Evolutionary conservation across 2,329 filamentous ascomycete species (phyloP).

Genomic region (Fusarium papillatum): DNA sequence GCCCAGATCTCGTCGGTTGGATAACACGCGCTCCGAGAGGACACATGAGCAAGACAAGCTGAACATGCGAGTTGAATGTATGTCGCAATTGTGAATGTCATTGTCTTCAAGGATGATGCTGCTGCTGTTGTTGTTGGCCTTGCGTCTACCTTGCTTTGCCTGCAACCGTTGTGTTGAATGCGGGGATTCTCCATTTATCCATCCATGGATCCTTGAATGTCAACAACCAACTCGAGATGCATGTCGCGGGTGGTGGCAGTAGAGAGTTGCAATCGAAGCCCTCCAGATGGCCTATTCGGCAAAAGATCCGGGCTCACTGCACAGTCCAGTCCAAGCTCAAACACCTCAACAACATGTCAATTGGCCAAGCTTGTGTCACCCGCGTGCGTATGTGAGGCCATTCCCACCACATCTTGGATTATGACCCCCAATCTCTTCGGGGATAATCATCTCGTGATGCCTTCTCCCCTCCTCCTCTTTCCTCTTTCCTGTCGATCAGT

Average conservation of each 20-base stretch:
- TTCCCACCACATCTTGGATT: slow-evolving; percentile 16
- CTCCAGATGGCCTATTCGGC: slow-evolving; percentile 6
- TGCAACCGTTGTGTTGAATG: slow-evolving; percentile 2
- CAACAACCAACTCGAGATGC: neutral
- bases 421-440: slow-evolving; percentile 4
- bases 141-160: neutral
- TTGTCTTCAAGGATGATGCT: slow-evolving; percentile 23
- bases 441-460: slow-evolving; percentile 11
- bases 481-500: slow-evolving; percentile 22
- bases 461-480: slow-evolving; percentile 7
- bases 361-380: neutral
- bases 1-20: slow-evolving; percentile 3
- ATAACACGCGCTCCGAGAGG: slow-evolving; percentile 2
- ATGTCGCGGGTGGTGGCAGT: slow-evolving; percentile 20
- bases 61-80: neutral
- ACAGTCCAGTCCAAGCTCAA: neutral
- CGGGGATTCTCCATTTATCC: slow-evolving; percentile 2
- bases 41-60: neutral
- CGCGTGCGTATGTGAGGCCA: slow-evolving; percentile 23
- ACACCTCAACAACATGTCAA: neutral
- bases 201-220: neutral
- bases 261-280: neutral
- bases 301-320: slow-evolving; percentile 4
- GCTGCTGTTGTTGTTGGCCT: slow-evolving; percentile 10
- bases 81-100: slow-evolving; percentile 3